phyloP scores from a whole-genome alignment of 2,329 filamentous ascomycete species.

The Calcarisporium arbuscula region DNA sequence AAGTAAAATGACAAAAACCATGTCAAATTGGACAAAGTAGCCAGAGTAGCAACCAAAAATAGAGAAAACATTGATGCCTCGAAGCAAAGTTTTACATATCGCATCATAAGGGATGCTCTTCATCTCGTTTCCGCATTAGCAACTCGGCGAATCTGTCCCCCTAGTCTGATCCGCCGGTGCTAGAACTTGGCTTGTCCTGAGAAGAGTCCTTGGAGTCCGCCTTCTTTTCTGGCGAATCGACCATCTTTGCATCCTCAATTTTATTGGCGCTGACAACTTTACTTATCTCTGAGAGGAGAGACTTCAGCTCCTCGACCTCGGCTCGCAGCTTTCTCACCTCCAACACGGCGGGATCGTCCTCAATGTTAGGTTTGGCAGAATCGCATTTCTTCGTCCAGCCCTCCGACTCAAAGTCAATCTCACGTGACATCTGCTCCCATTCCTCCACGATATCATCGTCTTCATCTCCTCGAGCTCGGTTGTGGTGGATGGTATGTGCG shows the following conservation, averaged over 20 bases:
- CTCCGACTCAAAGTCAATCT: constrained; percentile 74
- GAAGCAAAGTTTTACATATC: too few species aligned
- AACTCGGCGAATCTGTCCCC: too few species aligned
- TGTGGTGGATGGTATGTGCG: constrained; percentile 62
- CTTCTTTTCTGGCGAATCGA: constrained; percentile 3
- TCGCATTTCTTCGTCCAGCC: constrained; percentile 80
- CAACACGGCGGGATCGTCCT: constrained; percentile 67
- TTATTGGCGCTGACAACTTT: constrained; percentile 14
- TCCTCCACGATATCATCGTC: constrained; percentile 88
- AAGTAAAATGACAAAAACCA: too few species aligned
- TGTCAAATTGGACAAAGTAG: too few species aligned
- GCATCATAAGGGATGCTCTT: too few species aligned
- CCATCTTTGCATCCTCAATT: constrained; percentile 5
- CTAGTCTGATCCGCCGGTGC: constrained; percentile 7
- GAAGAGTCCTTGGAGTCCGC: constrained; percentile 3
- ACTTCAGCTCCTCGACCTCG: constrained; percentile 53
- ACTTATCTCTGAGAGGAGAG: constrained; percentile 31
- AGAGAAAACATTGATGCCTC: too few species aligned
- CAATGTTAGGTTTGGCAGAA: constrained; percentile 72
- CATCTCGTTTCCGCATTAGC: too few species aligned
- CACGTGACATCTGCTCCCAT: constrained; percentile 76
- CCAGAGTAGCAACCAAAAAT: too few species aligned
- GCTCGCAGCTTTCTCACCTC: constrained; percentile 56
- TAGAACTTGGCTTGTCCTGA: constrained; percentile 5
- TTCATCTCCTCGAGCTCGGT: constrained; percentile 72